These are phyloP conservation scores for Plasmodium fragile DNA, from an alignment of 169 alveolate genomes.

Conservation along the genomic window DNA sequence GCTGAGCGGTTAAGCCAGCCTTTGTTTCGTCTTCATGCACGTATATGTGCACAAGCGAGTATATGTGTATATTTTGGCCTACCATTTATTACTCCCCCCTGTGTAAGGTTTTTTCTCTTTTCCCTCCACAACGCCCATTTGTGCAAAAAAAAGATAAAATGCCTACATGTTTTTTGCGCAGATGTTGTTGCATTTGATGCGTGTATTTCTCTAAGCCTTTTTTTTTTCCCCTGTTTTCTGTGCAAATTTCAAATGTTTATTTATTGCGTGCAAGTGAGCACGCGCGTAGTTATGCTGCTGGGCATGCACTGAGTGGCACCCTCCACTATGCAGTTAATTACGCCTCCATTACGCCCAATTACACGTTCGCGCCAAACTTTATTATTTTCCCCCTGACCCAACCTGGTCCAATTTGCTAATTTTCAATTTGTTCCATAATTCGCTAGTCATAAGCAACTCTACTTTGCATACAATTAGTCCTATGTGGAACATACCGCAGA, in stretches of 20 bases:
- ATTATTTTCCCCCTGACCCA: not conserved
- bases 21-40: not conserved
- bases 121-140: not conserved
- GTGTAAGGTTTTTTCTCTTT: not conserved
- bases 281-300: not conserved
- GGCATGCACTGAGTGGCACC: not conserved
- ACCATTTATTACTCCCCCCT: not conserved
- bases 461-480: not conserved
- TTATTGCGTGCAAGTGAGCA: not conserved
- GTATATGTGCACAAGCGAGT: not conserved
- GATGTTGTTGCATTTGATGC: not conserved
- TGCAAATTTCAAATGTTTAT: not conserved
- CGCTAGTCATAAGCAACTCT: not conserved
- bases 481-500: not conserved
- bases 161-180: not conserved
- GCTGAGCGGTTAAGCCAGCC: not conserved
- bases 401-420: constrained; percentile 1
- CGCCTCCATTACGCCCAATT: not conserved
- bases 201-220: not conserved
- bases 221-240: not conserved
- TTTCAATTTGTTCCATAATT: constrained; percentile 5
- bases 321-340: not conserved
- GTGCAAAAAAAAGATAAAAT: not conserved
- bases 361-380: not conserved
- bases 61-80: not conserved